Evolutionary conservation across 2,329 filamentous ascomycete genomes (phyloP).

Genomic region (Pyrenophora seminiperda): DNA sequence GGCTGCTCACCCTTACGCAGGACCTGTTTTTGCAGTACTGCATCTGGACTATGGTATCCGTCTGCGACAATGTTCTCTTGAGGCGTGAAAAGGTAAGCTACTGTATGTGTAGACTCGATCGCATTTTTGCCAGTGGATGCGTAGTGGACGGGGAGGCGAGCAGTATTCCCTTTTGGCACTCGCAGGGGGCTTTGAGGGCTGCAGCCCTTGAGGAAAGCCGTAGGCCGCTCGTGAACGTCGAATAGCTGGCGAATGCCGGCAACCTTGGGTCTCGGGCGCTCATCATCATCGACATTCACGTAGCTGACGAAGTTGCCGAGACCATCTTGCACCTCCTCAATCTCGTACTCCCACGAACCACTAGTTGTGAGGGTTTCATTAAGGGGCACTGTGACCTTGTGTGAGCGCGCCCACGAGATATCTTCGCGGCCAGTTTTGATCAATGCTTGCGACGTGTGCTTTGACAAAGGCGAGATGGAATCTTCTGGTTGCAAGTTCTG

Average conservation of each 20-base stretch:
- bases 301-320: slow-evolving; percentile 88
- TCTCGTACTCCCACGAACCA: slow-evolving; percentile 85
- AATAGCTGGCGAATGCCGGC: slow-evolving; percentile 76
- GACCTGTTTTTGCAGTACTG: slow-evolving; percentile 62
- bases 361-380: slow-evolving; percentile 85
- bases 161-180: slow-evolving; percentile 74
- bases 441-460: slow-evolving; percentile 62
- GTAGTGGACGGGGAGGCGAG: slow-evolving; percentile 73
- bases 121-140: slow-evolving; percentile 64
- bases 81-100: slow-evolving; percentile 83
- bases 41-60: slow-evolving; percentile 67
- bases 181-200: slow-evolving; percentile 80
- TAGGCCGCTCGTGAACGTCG: slow-evolving; percentile 83
- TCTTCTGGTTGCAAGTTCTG: slow-evolving; percentile 93
- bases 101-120: slow-evolving; percentile 68
- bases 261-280: slow-evolving; percentile 60
- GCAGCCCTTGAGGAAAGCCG: slow-evolving; percentile 72
- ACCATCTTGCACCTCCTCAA: slow-evolving; percentile 90
- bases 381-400: slow-evolving; percentile 77
- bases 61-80: slow-evolving; percentile 70
- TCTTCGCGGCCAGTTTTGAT: slow-evolving; percentile 66
- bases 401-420: slow-evolving; percentile 78
- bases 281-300: slow-evolving; percentile 67
- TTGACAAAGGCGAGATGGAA: slow-evolving; percentile 76
- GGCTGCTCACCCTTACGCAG: slow-evolving; percentile 70